Percentiles rank a stretch among this genome's conserved stretches.
Evolutionary conservation across 1,139 yeast genomes (phyloP).

Genomic region (Sugiyamaella pinicola): DNA sequence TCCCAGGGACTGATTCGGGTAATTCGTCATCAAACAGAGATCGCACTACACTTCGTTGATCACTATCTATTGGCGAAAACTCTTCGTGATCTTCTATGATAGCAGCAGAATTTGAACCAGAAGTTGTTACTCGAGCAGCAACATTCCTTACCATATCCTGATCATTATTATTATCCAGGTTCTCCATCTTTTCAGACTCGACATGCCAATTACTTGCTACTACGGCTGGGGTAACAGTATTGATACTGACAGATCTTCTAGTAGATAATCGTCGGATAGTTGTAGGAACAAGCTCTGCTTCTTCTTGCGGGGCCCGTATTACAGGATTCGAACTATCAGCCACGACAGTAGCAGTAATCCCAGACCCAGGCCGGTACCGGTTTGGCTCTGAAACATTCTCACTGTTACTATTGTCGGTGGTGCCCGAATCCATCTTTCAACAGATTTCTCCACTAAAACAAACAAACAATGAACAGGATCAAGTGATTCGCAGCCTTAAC

Average conservation of each 20-base stretch:
- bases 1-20: slow-evolving; percentile 42
- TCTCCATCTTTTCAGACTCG: not conserved
- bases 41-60: slow-evolving; percentile 20
- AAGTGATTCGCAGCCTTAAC: not conserved
- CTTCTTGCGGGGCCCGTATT: not conserved
- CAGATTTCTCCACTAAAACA: slow-evolving; percentile 1
- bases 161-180: not conserved
- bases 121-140: not conserved
- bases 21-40: slow-evolving; percentile 34
- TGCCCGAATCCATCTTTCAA: not conserved
- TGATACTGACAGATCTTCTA: slow-evolving; percentile 9
- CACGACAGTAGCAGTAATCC: no score
- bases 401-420: not conserved
- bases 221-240: slow-evolving; percentile 15
- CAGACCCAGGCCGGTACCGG: not conserved
- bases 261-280: slow-evolving; percentile 14
- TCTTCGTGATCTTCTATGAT: slow-evolving; percentile 4
- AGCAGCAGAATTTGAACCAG: not conserved
- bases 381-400: not conserved
- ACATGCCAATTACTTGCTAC: not conserved
- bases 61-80: slow-evolving; percentile 2
- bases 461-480: not conserved
- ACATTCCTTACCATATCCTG: not conserved
- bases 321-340: not conserved
- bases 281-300: slow-evolving; percentile 9